phyloP scores from a whole-genome alignment of 2,329 filamentous ascomycete genomes.

The Epichloe sp. region DNA sequence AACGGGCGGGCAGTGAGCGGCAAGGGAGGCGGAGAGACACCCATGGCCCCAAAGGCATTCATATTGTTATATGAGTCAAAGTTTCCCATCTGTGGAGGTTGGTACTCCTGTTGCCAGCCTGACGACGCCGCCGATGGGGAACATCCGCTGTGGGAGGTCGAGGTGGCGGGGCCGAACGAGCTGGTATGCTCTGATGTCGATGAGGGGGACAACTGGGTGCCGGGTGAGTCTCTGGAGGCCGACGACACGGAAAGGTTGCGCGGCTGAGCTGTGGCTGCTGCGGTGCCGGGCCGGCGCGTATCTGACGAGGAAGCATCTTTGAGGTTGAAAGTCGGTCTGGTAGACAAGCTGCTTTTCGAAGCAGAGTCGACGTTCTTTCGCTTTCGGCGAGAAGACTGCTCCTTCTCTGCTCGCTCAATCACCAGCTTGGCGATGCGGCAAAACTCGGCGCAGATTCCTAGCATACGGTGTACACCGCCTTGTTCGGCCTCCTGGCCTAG shows the following conservation, averaged over 20 bases:
- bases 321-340: background rate
- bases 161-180: conserved; percentile 11
- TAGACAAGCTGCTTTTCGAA: conserved; percentile 7
- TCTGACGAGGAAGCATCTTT: background rate
- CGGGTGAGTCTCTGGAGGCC: conserved; percentile 5
- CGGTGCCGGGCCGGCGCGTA: conserved; percentile 4
- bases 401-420: conserved; percentile 81
- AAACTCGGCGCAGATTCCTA: conserved; percentile 89
- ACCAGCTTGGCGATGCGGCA: conserved; percentile 85
- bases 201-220: conserved; percentile 16
- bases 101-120: conserved; percentile 36
- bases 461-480: conserved; percentile 84
- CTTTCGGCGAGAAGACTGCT: conserved; percentile 68
- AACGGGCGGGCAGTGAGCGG: conserved; percentile 30
- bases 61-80: conserved; percentile 33
- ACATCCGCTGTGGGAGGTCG: conserved; percentile 21
- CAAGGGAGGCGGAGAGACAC: conserved; percentile 7
- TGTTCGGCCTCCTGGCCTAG: conserved; percentile 82
- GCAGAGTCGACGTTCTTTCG: conserved; percentile 54
- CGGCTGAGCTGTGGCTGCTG: conserved; percentile 1
- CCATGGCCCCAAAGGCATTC: conserved; percentile 27
- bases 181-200: conserved; percentile 12
- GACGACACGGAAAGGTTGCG: conserved; percentile 4
- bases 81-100: conserved; percentile 22
- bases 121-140: conserved; percentile 32